phyloP scores from a whole-genome alignment of 1,139 yeast genomes.

The Candida pseudocylindracea region DNA sequence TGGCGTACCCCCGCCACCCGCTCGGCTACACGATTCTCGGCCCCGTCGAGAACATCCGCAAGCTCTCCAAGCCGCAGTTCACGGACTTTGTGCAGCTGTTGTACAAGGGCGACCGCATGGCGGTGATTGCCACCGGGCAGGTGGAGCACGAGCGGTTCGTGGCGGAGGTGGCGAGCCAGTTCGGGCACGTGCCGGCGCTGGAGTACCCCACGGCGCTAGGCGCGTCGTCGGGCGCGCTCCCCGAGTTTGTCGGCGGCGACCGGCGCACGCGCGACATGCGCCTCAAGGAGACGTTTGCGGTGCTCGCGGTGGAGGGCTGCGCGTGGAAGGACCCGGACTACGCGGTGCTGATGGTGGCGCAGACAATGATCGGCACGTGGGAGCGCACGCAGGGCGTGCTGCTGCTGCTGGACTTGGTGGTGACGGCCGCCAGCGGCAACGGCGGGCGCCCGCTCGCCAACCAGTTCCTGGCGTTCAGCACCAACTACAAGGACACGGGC shows the following conservation, averaged over 20 bases:
- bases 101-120: slow-evolving; percentile 96
- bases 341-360: slow-evolving; percentile 87
- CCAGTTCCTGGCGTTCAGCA: slow-evolving; percentile 89
- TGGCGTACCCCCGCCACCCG: slow-evolving; percentile 78
- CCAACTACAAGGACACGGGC: slow-evolving; percentile 94
- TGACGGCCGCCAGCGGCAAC: slow-evolving; percentile 57
- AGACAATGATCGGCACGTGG: slow-evolving; percentile 95
- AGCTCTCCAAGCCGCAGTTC: slow-evolving; percentile 59
- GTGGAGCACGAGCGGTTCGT: slow-evolving; percentile 78
- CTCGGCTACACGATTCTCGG: slow-evolving; percentile 96
- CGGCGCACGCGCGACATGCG: slow-evolving; percentile 64
- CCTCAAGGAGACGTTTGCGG: slow-evolving; percentile 78
- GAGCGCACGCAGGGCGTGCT: slow-evolving; percentile 78
- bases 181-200: slow-evolving; percentile 46
- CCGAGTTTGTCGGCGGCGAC: slow-evolving; percentile 73
- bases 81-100: slow-evolving; percentile 62
- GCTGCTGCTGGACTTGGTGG: slow-evolving; percentile 49
- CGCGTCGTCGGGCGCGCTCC: slow-evolving; percentile 26
- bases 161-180: slow-evolving; percentile 46
- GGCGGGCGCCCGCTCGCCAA: slow-evolving; percentile 59
- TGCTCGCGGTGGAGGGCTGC: slow-evolving; percentile 93
- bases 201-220: slow-evolving; percentile 13
- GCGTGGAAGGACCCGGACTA: slow-evolving; percentile 95
- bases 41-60: slow-evolving; percentile 70
- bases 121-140: slow-evolving; percentile 86